Evolutionary conservation across 768 basidiomycete genomes (phyloP).

Genomic region (Kwoniella shandongensis): DNA sequence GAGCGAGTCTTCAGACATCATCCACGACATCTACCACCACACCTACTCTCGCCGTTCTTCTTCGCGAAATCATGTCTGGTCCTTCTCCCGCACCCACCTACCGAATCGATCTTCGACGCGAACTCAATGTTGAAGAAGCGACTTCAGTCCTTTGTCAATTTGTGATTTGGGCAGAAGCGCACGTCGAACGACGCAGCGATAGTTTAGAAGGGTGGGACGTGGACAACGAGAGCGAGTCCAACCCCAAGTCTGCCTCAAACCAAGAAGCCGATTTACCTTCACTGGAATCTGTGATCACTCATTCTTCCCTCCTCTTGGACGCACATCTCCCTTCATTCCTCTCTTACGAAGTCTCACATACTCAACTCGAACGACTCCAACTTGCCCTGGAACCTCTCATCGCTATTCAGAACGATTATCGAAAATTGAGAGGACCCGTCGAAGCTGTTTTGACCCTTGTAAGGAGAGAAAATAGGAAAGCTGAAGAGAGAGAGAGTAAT

Average conservation of each 20-base stretch:
- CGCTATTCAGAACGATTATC: slow-evolving; percentile 37
- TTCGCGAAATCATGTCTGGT: slow-evolving; percentile 22
- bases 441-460: slow-evolving; percentile 45
- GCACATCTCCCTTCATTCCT: slow-evolving; percentile 47
- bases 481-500: slow-evolving; percentile 15
- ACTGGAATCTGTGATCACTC: slow-evolving; percentile 26
- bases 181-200: slow-evolving; percentile 17
- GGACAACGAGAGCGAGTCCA: too few relatives aligned
- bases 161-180: slow-evolving; percentile 36
- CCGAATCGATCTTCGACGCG: slow-evolving; percentile 36
- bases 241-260: too few relatives aligned
- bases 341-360: slow-evolving; percentile 36
- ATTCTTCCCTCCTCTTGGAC: slow-evolving; percentile 43
- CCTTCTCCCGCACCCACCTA: slow-evolving; percentile 40
- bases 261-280: slow-evolving; percentile 9
- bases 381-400: slow-evolving; percentile 32
- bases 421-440: slow-evolving; percentile 37
- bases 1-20: slow-evolving; percentile 13
- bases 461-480: slow-evolving; percentile 29
- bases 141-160: slow-evolving; percentile 30
- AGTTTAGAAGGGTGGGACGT: slow-evolving; percentile 28
- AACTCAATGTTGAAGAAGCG: slow-evolving; percentile 39
- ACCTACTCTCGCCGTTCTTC: slow-evolving; percentile 2
- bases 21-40: neutral
- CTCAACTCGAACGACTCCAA: slow-evolving; percentile 34